Evolutionary conservation across 140 eudicot genomes (phyloP).

Genomic region (Cichorium intybus): DNA sequence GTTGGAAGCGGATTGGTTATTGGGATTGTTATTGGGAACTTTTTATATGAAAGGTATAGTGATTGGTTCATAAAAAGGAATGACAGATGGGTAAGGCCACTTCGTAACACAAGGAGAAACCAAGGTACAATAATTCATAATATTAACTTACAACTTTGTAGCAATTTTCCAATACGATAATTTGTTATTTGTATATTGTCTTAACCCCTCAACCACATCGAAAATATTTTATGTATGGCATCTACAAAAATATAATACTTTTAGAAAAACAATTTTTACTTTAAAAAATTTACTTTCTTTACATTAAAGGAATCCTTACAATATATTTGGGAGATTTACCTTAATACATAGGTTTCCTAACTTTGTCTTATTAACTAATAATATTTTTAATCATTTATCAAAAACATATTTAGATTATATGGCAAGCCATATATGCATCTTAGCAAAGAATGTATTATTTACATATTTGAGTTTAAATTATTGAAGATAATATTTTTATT

Average conservation of each 20-base stretch:
- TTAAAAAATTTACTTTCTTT: too few relatives aligned
- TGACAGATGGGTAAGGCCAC: neutral
- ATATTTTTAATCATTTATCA: too few relatives aligned
- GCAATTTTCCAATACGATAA: too few relatives aligned
- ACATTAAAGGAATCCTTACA: neutral
- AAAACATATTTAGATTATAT: neutral
- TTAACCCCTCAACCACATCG: neutral
- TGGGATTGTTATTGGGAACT: constrained; percentile 9
- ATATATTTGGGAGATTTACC: too few relatives aligned
- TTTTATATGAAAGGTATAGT: neutral
- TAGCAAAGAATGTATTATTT: too few relatives aligned
- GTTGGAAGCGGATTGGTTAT: constrained; percentile 14
- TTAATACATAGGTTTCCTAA: neutral
- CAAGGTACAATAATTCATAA: neutral
- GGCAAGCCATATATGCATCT: neutral
- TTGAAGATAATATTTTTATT: neutral
- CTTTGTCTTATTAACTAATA: too few relatives aligned
- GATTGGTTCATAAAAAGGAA: neutral
- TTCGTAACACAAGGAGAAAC: neutral
- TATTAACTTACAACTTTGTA: too few relatives aligned
- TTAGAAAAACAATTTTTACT: too few relatives aligned
- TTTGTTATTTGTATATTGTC: neutral
- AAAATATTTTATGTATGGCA: neutral
- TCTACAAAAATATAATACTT: too few relatives aligned
- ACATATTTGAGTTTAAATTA: too few relatives aligned